Evolutionary conservation across 2,329 filamentous ascomycete genomes (phyloP).

Genomic region (Mycosphaerella sp.): DNA sequence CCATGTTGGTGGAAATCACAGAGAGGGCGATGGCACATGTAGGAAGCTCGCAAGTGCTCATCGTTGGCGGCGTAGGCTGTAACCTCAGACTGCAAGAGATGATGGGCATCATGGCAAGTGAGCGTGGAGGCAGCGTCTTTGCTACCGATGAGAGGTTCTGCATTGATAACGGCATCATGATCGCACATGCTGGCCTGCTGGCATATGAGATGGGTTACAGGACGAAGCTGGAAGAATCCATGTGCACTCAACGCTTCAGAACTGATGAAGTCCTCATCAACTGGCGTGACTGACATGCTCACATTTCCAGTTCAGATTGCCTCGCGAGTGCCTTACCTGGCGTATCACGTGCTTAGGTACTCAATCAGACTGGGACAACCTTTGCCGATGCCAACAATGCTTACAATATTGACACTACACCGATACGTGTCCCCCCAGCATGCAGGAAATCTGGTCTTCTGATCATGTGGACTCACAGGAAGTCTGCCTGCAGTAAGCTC

Average conservation of each 20-base stretch:
- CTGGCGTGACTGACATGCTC: slow-evolving; percentile 39
- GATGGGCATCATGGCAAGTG: slow-evolving; percentile 93
- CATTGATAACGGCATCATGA: slow-evolving; percentile 99
- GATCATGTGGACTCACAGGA: too few relatives aligned
- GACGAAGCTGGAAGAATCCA: slow-evolving; percentile 72
- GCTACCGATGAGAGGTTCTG: slow-evolving; percentile 97
- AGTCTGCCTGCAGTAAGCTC: background rate
- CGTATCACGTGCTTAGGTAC: background rate
- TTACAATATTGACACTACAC: too few relatives aligned
- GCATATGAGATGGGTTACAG: slow-evolving; percentile 75
- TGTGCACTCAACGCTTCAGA: slow-evolving; percentile 52
- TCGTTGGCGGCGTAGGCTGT: slow-evolving; percentile 92
- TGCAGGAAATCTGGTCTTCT: too few relatives aligned
- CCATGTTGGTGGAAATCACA: slow-evolving; percentile 98
- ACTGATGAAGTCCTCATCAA: slow-evolving; percentile 48
- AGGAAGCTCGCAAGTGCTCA: slow-evolving; percentile 79
- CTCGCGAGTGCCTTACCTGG: background rate
- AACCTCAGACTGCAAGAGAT: slow-evolving; percentile 94
- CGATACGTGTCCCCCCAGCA: too few relatives aligned
- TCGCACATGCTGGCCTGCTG: slow-evolving; percentile 87
- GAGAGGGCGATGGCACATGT: slow-evolving; percentile 98
- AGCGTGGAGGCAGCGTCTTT: slow-evolving; percentile 83
- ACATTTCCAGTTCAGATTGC: background rate
- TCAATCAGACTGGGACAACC: too few relatives aligned
- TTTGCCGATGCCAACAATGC: too few relatives aligned